These are phyloP conservation scores for Exophiala sp. DNA, from an alignment of 2,329 filamentous ascomycete genomes.

Conservation along the genomic window DNA sequence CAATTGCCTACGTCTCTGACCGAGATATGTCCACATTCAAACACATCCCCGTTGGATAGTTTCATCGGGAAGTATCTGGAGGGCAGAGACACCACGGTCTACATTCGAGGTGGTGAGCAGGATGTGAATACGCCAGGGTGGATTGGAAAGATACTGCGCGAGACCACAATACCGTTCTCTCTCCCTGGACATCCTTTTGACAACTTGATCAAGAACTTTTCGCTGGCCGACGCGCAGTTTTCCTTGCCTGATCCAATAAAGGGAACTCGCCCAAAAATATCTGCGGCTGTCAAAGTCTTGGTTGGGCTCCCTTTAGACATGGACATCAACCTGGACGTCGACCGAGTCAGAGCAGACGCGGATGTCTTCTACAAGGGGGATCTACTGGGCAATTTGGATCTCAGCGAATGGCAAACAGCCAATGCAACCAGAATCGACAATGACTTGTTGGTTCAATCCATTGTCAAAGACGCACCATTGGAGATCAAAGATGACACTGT, in stretches of 20 bases:
- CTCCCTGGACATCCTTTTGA: conserved; percentile 78
- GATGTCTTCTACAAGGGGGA: conserved; percentile 72
- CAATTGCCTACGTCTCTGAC: conserved; percentile 69
- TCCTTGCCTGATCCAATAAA: conserved; percentile 73
- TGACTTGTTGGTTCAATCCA: conserved; percentile 66
- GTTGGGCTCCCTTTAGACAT: conserved; percentile 77
- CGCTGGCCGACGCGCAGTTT: conserved; percentile 78
- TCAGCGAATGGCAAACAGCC: conserved; percentile 76
- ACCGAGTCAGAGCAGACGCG: conserved; percentile 66
- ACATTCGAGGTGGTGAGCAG: conserved; percentile 70
- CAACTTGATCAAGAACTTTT: conserved; percentile 79
- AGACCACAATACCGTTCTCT: conserved; percentile 75
- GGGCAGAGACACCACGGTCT: conserved; percentile 70
- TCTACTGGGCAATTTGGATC: conserved; percentile 73
- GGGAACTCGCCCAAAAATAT: conserved; percentile 70
- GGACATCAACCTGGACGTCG: conserved; percentile 76
- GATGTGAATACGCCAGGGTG: conserved; percentile 68
- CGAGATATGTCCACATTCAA: conserved; percentile 65
- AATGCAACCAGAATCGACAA: conserved; percentile 66
- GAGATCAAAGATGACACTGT: conserved; percentile 73
- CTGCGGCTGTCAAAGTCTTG: conserved; percentile 72
- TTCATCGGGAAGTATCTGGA: conserved; percentile 76
- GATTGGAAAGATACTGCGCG: conserved; percentile 73
- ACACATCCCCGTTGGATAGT: conserved; percentile 75
- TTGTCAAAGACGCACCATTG: conserved; percentile 71